These are phyloP conservation scores for Lepiota brunneoincarnata DNA, from an alignment of 768 basidiomycete genomes.

Conservation along the genomic window DNA sequence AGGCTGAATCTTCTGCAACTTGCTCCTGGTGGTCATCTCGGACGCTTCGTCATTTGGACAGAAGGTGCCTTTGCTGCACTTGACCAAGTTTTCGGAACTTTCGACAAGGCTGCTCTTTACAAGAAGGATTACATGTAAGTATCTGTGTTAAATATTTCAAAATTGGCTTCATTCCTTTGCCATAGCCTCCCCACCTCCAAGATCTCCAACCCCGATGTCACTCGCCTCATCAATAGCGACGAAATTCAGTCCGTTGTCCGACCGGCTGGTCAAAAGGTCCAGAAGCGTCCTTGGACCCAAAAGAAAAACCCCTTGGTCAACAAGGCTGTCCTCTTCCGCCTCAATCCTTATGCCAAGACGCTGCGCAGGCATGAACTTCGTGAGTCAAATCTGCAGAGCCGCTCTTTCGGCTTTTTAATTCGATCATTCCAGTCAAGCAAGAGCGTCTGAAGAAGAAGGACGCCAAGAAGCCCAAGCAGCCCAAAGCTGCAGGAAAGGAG, in stretches of 20 bases:
- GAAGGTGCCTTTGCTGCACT: constrained; percentile 90
- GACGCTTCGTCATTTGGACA: constrained; percentile 99
- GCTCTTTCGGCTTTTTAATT: background rate
- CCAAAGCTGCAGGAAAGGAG: constrained; percentile 66
- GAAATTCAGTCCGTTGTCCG: constrained; percentile 98
- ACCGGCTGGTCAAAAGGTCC: constrained; percentile 77
- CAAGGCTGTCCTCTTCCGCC: constrained; percentile 91
- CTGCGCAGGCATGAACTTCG: constrained; percentile 85
- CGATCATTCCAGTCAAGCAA: constrained; percentile 63
- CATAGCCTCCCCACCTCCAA: constrained; percentile 88
- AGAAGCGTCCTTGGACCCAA: constrained; percentile 96
- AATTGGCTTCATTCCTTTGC: background rate
- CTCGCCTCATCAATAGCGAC: constrained; percentile 95
- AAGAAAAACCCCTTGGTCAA: constrained; percentile 98
- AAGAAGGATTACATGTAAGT: constrained; percentile 89
- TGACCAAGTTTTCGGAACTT: constrained; percentile 94
- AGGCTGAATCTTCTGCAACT: constrained; percentile 97
- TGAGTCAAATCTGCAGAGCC: constrained; percentile 38
- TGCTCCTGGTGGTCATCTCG: constrained; percentile 98
- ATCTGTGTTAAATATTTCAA: background rate
- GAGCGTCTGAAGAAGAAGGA: constrained; percentile 67
- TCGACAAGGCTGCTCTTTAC: constrained; percentile 78
- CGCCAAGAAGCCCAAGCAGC: constrained; percentile 63
- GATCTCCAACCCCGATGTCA: constrained; percentile 95
- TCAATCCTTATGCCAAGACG: constrained; percentile 98